Percentiles rank a stretch among this genome's conserved stretches.
These are phyloP conservation scores for Aphanoascus verrucosus DNA, from an alignment of 2,329 filamentous ascomycete species.

Conservation along the genomic window DNA sequence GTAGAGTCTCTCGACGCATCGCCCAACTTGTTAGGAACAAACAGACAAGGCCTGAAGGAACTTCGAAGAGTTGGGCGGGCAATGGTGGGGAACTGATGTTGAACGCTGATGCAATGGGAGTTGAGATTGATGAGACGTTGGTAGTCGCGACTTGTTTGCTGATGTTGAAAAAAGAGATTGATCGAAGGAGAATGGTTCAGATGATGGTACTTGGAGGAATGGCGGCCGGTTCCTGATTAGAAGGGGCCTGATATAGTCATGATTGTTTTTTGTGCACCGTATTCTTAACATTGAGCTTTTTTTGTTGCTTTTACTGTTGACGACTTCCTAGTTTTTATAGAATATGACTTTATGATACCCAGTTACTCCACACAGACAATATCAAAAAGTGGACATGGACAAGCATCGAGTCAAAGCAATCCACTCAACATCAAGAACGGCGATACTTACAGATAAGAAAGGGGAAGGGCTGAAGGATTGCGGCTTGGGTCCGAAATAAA, in stretches of 20 bases:
- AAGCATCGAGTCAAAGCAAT: too few species aligned
- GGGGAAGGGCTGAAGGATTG: too few species aligned
- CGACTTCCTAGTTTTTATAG: too few species aligned
- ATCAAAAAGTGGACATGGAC: too few species aligned
- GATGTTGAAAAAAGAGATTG: conserved; percentile 57
- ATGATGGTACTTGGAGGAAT: conserved; percentile 27
- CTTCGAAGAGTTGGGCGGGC: conserved; percentile 29
- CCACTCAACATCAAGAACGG: too few species aligned
- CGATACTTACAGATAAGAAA: too few species aligned
- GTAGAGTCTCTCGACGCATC: conserved; percentile 17
- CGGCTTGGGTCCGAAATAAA: too few species aligned
- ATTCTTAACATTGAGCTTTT: too few species aligned
- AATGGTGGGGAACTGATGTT: conserved; percentile 43
- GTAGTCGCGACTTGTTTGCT: conserved; percentile 47
- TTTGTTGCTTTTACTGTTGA: too few species aligned
- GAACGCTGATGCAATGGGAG: conserved; percentile 25
- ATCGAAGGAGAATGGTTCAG: conserved; percentile 46
- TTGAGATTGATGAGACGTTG: conserved; percentile 37
- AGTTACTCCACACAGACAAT: too few species aligned
- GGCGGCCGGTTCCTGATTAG: not conserved
- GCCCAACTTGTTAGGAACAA: conserved; percentile 34
- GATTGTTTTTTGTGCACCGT: not conserved
- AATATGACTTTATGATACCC: too few species aligned
- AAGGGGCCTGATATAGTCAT: not conserved
- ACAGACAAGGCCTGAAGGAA: conserved; percentile 33